These are phyloP conservation scores for Paecilomyces dactylethromorphus DNA, from an alignment of 2,329 filamentous ascomycete species.

Conservation along the genomic window DNA sequence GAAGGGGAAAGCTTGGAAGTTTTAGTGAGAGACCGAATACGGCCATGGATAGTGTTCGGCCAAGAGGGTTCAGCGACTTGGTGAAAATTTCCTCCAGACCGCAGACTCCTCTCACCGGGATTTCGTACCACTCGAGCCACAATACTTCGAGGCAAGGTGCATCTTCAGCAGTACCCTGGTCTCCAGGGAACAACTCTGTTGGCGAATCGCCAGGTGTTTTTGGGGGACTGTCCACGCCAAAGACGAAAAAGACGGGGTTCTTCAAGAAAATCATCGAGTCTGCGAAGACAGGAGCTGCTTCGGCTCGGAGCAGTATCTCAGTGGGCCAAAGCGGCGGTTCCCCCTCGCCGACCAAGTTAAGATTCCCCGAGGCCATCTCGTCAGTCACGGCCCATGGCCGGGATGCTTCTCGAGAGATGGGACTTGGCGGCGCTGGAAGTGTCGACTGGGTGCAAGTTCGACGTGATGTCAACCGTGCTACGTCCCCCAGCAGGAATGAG, in stretches of 20 bases:
- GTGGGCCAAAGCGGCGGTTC: slow-evolving; percentile 47
- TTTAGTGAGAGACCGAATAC: slow-evolving; percentile 39
- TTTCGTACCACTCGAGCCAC: slow-evolving; percentile 90
- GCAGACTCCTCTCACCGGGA: slow-evolving; percentile 59
- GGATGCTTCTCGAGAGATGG: slow-evolving; percentile 64
- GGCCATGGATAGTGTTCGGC: slow-evolving; percentile 32
- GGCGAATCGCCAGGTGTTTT: slow-evolving; percentile 63
- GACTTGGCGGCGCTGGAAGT: slow-evolving; percentile 45
- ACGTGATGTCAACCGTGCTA: slow-evolving; percentile 90
- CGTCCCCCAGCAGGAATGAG: slow-evolving; percentile 85
- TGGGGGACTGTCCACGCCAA: slow-evolving; percentile 69
- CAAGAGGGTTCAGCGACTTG: slow-evolving; percentile 32
- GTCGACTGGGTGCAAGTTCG: slow-evolving; percentile 96
- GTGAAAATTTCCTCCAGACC: slow-evolving; percentile 32
- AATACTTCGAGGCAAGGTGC: slow-evolving; percentile 51
- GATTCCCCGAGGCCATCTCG: slow-evolving; percentile 41
- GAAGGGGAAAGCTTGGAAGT: slow-evolving; percentile 51
- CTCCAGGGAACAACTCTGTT: slow-evolving; percentile 38
- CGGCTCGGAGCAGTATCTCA: slow-evolving; percentile 76
- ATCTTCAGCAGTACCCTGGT: slow-evolving; percentile 61
- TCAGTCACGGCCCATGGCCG: slow-evolving; percentile 30
- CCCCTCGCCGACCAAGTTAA: slow-evolving; percentile 43
- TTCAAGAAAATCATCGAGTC: slow-evolving; percentile 94
- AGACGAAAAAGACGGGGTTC: slow-evolving; percentile 78
- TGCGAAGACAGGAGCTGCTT: slow-evolving; percentile 89